Evolutionary conservation across 176 grass and related monocot species (phyloP).

Genomic region (Melocanna baccifera): DNA sequence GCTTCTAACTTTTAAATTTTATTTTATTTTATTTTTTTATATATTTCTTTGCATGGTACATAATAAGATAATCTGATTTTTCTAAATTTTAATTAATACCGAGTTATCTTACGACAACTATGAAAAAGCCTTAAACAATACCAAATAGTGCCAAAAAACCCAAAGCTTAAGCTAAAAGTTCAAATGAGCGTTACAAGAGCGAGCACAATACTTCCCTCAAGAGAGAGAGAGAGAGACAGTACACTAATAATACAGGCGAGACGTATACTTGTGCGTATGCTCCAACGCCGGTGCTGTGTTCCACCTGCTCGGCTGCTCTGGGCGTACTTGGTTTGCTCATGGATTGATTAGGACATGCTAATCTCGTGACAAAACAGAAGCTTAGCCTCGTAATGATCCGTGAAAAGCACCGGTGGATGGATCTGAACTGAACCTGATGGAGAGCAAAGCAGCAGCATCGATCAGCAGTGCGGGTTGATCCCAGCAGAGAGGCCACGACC

Average conservation of each 20-base stretch:
- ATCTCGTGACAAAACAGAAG: constrained; percentile 18
- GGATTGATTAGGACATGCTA: constrained; percentile 4
- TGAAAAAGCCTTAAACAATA: no score
- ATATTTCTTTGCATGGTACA: no score
- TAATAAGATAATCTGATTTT: no score
- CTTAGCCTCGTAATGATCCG: neutral
- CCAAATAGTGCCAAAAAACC: no score
- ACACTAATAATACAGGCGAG: neutral
- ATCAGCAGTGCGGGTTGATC: neutral
- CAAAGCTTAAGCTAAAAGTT: no score
- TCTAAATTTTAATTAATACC: no score
- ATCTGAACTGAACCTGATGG: neutral
- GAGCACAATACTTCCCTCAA: no score
- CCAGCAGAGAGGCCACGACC: neutral
- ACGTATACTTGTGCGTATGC: neutral
- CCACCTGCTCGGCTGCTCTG: neutral
- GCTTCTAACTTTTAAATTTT: no score
- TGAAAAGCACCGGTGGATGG: neutral
- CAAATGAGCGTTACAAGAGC: no score
- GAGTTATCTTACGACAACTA: no score
- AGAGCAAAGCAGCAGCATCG: neutral
- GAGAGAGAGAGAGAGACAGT: neutral
- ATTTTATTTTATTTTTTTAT: no score
- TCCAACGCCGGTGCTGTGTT: constrained; percentile 2
- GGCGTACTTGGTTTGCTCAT: neutral